Evolutionary conservation across 352 stramenopile genomes (phyloP).

Genomic region (Pythium volutum): DNA sequence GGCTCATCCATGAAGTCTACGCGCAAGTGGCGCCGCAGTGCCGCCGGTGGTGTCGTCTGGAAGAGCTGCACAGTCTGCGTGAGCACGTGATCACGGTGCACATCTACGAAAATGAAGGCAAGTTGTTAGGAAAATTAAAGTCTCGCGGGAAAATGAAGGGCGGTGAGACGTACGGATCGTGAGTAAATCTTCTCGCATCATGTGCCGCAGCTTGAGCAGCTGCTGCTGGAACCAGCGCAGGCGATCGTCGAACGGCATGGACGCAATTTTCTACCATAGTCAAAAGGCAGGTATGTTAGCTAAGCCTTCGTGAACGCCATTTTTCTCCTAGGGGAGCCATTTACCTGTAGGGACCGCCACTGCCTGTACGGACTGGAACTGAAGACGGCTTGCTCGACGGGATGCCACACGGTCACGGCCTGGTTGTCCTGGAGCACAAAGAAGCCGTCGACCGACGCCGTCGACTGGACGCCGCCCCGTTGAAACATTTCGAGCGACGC

Average conservation of each 20-base stretch:
- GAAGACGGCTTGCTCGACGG: slow-evolving; percentile 1
- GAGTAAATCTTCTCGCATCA: slow-evolving; percentile 49
- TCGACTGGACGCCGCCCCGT: background rate
- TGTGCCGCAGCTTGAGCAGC: slow-evolving; percentile 53
- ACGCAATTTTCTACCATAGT: slow-evolving; percentile 9
- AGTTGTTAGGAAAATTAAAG: background rate
- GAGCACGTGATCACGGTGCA: slow-evolving; percentile 64
- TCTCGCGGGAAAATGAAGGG: background rate
- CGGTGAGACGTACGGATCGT: slow-evolving; percentile 50
- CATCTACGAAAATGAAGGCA: slow-evolving; percentile 28
- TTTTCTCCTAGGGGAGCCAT: no score
- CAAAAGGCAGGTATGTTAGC: no score
- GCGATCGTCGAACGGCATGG: slow-evolving; percentile 54
- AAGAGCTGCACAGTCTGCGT: slow-evolving; percentile 69
- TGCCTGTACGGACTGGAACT: slow-evolving; percentile 8
- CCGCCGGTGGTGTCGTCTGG: slow-evolving; percentile 39
- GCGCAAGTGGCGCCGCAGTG: slow-evolving; percentile 64
- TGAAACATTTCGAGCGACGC: background rate
- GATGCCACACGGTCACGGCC: slow-evolving; percentile 4
- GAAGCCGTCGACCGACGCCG: slow-evolving; percentile 2
- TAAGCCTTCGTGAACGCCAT: no score
- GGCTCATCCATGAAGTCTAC: slow-evolving; percentile 85
- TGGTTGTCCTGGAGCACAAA: slow-evolving; percentile 8
- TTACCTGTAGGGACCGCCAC: slow-evolving; percentile 18
- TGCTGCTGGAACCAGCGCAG: slow-evolving; percentile 69